These are phyloP conservation scores for Leccinum uliginosum DNA, from an alignment of 768 basidiomycete species.

Conservation along the genomic window DNA sequence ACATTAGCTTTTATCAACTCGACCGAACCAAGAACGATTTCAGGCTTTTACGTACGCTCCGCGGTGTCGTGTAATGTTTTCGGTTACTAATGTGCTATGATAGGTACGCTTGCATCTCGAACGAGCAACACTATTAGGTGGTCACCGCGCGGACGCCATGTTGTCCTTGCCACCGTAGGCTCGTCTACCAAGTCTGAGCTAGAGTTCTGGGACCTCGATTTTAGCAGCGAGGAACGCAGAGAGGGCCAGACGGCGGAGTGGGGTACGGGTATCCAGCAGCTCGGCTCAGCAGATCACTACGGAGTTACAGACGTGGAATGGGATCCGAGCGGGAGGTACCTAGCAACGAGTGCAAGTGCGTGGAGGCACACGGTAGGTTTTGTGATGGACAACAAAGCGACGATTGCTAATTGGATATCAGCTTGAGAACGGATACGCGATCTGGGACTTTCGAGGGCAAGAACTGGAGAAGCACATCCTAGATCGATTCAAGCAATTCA, in stretches of 20 bases:
- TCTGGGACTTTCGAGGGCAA: constrained; percentile 99
- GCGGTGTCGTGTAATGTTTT: background rate
- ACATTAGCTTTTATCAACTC: constrained; percentile 93
- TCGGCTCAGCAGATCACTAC: constrained; percentile 90
- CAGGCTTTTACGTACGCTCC: constrained; percentile 69
- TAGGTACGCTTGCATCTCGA: constrained; percentile 73
- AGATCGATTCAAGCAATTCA: constrained; percentile 97
- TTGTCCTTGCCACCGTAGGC: constrained; percentile 93
- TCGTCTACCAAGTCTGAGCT: constrained; percentile 94
- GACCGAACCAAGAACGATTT: constrained; percentile 94
- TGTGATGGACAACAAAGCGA: background rate
- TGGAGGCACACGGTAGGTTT: constrained; percentile 87
- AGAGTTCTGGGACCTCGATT: constrained; percentile 99
- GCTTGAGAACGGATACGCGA: constrained; percentile 94
- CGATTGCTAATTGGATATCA: constrained; percentile 29
- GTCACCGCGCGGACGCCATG: constrained; percentile 95
- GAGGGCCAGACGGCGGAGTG: constrained; percentile 59
- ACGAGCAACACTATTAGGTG: constrained; percentile 94
- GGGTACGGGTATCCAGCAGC: constrained; percentile 80
- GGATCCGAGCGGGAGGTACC: constrained; percentile 94
- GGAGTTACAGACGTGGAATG: constrained; percentile 97
- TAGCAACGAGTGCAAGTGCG: constrained; percentile 89
- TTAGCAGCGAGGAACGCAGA: constrained; percentile 56
- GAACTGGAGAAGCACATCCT: constrained; percentile 84
- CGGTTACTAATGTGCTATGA: constrained; percentile 7